Evolutionary conservation across 78 protist species (phyloP), one percentile per base, ranked within the genome.

Genomic region (Andalucia godoyi): DNA sequence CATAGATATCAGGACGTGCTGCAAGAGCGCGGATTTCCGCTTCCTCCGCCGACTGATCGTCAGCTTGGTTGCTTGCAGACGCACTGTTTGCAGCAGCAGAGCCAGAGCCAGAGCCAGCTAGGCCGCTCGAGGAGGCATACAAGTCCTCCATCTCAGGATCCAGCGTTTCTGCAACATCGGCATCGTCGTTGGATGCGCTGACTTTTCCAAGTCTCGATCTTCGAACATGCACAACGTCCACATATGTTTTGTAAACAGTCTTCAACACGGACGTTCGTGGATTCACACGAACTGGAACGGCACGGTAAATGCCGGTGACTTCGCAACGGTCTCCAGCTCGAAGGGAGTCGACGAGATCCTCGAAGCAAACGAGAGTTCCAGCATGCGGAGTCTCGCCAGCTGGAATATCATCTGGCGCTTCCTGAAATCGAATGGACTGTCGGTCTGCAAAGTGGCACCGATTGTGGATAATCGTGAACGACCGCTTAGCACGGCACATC

Each of bases 301-400:
- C 89, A 0, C 92, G 76, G 61, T 70, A 93, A 18, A 97, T 74
- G 30, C 99, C 99, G 7, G 98, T 89, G 21, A 96, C 74, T 37
- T 84, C 88, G 15, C 90, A 83, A 38, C 98, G 83, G 50, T 96
- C 99, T 23, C 99, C 99, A 0, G 99, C 98, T 39, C 59, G 84
- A 2, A 68, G 74, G 15, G 46, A 33, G 52, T 97, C 99, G 32
- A 95, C 94, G 9, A 96, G 69, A 2, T 64, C 84, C 29, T 68
- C 86, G 59, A 64, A 89, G 2, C 76, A 64, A 18, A 72, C 43
- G 12, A 96, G 29, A 0, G 80, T 67, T 4, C 93, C 92, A 0
- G 97, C 84, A 32, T 68, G 80, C 15, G 99, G 98, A 6, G 96
- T 96, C 55, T 89, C 96, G 38, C 98, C 98, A 47, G 90, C 94